Evolutionary conservation across 73 alveolate species (phyloP), one percentile per base, ranked within the genome.

Genomic region (Blepharisma stoltei): DNA sequence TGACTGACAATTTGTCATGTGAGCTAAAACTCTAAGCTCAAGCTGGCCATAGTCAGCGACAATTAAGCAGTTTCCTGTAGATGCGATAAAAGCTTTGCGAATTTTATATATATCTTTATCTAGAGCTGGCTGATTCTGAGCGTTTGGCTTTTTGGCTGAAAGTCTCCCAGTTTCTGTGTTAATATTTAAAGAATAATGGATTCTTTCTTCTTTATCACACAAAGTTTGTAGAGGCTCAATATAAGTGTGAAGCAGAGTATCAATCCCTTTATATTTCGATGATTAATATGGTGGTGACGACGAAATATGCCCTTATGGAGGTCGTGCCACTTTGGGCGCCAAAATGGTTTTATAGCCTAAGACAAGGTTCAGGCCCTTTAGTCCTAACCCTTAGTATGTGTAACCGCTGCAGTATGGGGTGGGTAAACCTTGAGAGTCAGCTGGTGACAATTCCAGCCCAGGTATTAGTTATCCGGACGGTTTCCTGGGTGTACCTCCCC

Each of bases 1-100:
- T 7, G 94, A 82, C 54, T 71, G 77, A 78, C 98, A 95, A 50
- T 90, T 83, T 5, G 99, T 83, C 95, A 95, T 83, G 77, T 95
- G 99, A 2, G 99, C 99, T 21, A 95, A 88, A 48, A 94, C 83
- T 66, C 99, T 88, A 8, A 95, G 91, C 81, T 95, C 99, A 52
- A 95, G 89, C 83, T 95, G 88, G 6, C 98, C 99, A 82, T 95
- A 95, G 78, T 95, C 99, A 0, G 99, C 99, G 7, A 95, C 98
- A 52, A 95, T 86, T 25, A 93, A 87, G 44, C 85, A 88, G 20
- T 76, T 77, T 32, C 98, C 99, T 43, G 83, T 54, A 11, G 82
- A 89, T 5, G 98, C 97, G 4, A 82, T 75, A 67, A 94, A 87
- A 4, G 95, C 94, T 47, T 86, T 80, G 70, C 99, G 86, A 21